Conservation (phyloP, 1,284 basidiomycete genomes). For the Malassezia dermatis region DNA sequence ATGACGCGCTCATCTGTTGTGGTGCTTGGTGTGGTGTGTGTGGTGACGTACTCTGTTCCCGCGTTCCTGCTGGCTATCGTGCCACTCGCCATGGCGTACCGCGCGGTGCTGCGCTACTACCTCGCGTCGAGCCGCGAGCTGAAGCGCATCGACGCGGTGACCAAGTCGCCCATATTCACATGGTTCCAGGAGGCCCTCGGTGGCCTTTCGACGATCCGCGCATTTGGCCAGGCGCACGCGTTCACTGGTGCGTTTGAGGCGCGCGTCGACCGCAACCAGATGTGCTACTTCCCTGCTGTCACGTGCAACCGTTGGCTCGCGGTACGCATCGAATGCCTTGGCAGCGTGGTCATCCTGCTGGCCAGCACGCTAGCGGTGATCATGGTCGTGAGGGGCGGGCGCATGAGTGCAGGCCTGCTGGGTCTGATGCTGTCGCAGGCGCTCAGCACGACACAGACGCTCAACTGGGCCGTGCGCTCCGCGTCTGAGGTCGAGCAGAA, state of each 20-base stretch:
- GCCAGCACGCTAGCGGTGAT: slow-evolving; percentile 62
- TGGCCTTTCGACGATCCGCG: slow-evolving; percentile 75
- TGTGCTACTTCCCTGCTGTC: slow-evolving; percentile 59
- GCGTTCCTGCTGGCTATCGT: slow-evolving; percentile 59
- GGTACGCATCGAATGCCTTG: slow-evolving; percentile 58
- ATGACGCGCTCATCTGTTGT: slow-evolving; percentile 35
- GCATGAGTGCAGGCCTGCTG: slow-evolving; percentile 73
- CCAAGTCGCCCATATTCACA: slow-evolving; percentile 76
- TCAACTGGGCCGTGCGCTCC: slow-evolving; percentile 70
- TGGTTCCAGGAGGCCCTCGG: slow-evolving; percentile 66
- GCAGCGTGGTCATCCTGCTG: slow-evolving; percentile 67
- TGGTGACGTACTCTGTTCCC: slow-evolving; percentile 61
- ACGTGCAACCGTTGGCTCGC: slow-evolving; percentile 70
- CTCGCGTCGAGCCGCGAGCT: slow-evolving; percentile 80
- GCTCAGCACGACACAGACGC: slow-evolving; percentile 55
- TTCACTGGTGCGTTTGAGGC: slow-evolving; percentile 70
- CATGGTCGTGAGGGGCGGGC: slow-evolving; percentile 52
- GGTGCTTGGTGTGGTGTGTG: slow-evolving; percentile 61
- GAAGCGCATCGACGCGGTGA: slow-evolving; percentile 80
- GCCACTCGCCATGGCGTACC: slow-evolving; percentile 38
- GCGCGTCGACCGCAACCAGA: slow-evolving; percentile 71
- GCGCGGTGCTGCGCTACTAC: slow-evolving; percentile 57
- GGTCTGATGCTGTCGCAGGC: slow-evolving; percentile 70
- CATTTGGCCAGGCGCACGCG: slow-evolving; percentile 50
- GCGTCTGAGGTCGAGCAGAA: slow-evolving; percentile 88